Base-by-base conservation (phyloP, 495 filamentous ascomycete genomes). In the Ramalina intermedia region DNA sequence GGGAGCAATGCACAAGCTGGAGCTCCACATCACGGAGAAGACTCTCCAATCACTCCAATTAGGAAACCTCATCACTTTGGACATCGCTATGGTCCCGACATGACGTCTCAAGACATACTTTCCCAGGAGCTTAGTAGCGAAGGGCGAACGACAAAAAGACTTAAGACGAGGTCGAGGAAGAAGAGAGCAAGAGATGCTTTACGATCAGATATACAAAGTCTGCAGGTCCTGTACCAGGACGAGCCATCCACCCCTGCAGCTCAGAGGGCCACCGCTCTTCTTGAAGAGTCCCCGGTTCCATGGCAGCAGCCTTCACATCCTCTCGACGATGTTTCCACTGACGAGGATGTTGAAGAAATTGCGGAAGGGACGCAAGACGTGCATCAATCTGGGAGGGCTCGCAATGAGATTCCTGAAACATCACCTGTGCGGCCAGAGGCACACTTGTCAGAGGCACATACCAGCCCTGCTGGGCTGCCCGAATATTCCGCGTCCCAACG, bases 291-390 rank as follows among this genome's bases (percentile, higher is more conserved):
- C 7, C 23, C 27, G 5, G 29, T 39, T 16, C 12, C 4, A 7
- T 24, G 41, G 16, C 33, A 46, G 14, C 23, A 26, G 26, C 1
- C 43, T 20, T 29, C 23, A 16, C 52, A 51, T 42, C 33, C 41
- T 16, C 52, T 60, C 23, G 57, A 60, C 36, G 49, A 55, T 1
- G 46, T 60, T n/a, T 33, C 49, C n/a, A 54, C 49, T 12, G 53
- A 60, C 16, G 57, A 57, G 16, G 57, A 57, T 12, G 44, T 26
- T n/a, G 46, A 55, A 37, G 49, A 52, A 27, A 47, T 46, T 48
- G 49, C 43, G 29, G 47, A 44, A 16, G 53, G 48, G 24, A 48
- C 40, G 37, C 27, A 16, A 37, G 50, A 23, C 21, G 18, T 46
- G 17, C 29, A 53, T 20, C 51, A 9, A n/a, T 26, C 40, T 6